Percentiles rank a stretch among this genome's conserved stretches.
These are phyloP conservation scores for Rosa hybrid DNA, from an alignment of 331 rosid genomes.

Conservation along the genomic window DNA sequence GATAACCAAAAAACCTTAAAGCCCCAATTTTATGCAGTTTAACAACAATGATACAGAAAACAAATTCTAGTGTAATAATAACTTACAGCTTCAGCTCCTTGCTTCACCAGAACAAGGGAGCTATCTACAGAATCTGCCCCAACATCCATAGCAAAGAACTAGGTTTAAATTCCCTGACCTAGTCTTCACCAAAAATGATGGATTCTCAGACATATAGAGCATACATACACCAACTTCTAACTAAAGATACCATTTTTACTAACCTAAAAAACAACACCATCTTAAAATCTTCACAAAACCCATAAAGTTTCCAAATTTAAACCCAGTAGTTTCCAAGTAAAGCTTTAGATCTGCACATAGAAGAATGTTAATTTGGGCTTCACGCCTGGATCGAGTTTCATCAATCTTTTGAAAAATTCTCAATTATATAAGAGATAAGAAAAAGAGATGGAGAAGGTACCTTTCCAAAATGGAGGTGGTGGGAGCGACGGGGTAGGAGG, in stretches of 20 bases:
- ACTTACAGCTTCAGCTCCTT: slow-evolving; percentile 88
- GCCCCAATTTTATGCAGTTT: slow-evolving; percentile 1
- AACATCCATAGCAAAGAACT: slow-evolving; percentile 36
- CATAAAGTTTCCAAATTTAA: background rate
- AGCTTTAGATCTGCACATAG: too few relatives aligned
- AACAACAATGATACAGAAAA: background rate
- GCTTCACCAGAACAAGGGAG: slow-evolving; percentile 54
- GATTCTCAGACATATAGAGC: background rate
- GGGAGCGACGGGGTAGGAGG: too few relatives aligned
- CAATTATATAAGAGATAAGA: too few relatives aligned
- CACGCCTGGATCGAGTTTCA: too few relatives aligned
- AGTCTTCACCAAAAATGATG: background rate
- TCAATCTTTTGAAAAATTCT: too few relatives aligned
- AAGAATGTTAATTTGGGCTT: too few relatives aligned
- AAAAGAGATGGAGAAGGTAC: too few relatives aligned
- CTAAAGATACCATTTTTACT: background rate
- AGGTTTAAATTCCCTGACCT: background rate
- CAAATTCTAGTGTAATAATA: background rate
- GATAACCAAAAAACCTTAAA: background rate
- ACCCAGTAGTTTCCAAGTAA: too few relatives aligned
- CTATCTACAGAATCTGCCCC: slow-evolving; percentile 29
- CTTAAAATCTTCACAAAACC: background rate
- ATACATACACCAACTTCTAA: background rate
- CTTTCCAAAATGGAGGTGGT: too few relatives aligned
- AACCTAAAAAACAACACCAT: background rate